Evolutionary conservation across 202 grass and related monocot genomes (phyloP).

Genomic region (Zoysia matrella): DNA sequence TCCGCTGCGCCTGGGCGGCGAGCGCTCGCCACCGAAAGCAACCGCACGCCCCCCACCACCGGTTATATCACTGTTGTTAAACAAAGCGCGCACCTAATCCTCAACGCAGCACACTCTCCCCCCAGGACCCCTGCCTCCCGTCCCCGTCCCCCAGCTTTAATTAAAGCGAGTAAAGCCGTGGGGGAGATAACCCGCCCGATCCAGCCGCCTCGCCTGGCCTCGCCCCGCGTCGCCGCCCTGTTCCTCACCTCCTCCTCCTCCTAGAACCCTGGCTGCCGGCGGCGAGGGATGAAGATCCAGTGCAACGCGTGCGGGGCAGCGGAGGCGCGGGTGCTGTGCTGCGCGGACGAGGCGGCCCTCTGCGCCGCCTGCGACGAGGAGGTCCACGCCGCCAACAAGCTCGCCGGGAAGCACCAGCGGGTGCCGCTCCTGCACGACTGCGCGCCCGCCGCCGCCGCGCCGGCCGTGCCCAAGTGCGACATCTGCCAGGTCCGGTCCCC

Average conservation of each 20-base stretch:
- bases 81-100: slow-evolving; percentile 3
- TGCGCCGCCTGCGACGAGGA: slow-evolving; percentile 85
- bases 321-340: slow-evolving; percentile 95
- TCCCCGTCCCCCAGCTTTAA: too few species aligned
- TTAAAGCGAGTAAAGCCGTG: too few species aligned
- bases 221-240: not conserved
- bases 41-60: not conserved
- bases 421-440: slow-evolving; percentile 64
- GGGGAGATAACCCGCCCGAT: not conserved
- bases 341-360: slow-evolving; percentile 96
- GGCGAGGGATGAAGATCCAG: slow-evolving; percentile 96
- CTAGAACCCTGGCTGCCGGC: slow-evolving; percentile 28
- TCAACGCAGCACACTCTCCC: too few species aligned
- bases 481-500: slow-evolving; percentile 47
- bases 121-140: too few species aligned
- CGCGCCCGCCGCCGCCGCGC: slow-evolving; percentile 6
- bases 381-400: slow-evolving; percentile 97
- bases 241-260: not conserved
- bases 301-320: slow-evolving; percentile 92
- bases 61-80: slow-evolving; percentile 3
- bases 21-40: slow-evolving; percentile 20
- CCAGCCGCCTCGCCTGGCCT: not conserved
- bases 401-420: slow-evolving; percentile 91
- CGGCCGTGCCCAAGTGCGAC: slow-evolving; percentile 86
- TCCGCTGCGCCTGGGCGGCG: not conserved